Base-by-base conservation (phyloP, 352 stramenopile genomes). In the Pseudoperonospora humuli region DNA sequence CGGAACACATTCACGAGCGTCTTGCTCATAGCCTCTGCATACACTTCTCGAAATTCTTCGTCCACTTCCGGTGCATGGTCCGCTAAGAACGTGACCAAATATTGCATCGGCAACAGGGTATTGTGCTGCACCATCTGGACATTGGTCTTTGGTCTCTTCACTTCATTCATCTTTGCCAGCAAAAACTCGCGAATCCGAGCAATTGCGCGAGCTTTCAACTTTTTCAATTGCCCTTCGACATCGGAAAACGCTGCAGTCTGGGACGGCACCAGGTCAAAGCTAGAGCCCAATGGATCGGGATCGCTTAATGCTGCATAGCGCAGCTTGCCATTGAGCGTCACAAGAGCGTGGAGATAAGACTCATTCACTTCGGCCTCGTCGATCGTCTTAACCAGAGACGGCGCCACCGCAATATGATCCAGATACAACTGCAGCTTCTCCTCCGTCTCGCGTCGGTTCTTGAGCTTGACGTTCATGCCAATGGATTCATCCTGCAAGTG, bases 51-150 rank as follows among this genome's bases (percentile, higher is more conserved):
- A 43, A 99, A 86, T 57, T 99, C 95, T n/a, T 87, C 71, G 24
- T 96, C 90, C 52, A 97, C 86, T 32, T 96, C 80, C 1, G 85
- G 83, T 9, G 84, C 86, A 39, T 98, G 93, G 33, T 96, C 71
- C 11, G 76, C 57, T 20, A 99, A 70, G 57, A 99, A 99, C 23
- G 89, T 82, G 38, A 98, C 75, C 19, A 99, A 61, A 47, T 96
- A 92, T 41, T 96, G 93, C 77, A 98, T 98, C 36, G 96, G 95
- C 37, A 98, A 70, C 39, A 99, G 72, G 28, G 86, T 88, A 65
- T 97, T 95, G 41, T 97, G 91, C 72, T 99, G 96, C 45, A 99
- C 81, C 74, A 98, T 98, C 51, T 98, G 90, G 41, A 98, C 86
- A 69, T 99, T 98, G 1, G 95, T 98, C 69, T 98, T 97, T 25